A percentile compares a stretch with the other conserved stretches of the same genome.
phyloP scores from a whole-genome alignment of 2,329 filamentous ascomycete genomes.

The Talaromyces sp. region DNA sequence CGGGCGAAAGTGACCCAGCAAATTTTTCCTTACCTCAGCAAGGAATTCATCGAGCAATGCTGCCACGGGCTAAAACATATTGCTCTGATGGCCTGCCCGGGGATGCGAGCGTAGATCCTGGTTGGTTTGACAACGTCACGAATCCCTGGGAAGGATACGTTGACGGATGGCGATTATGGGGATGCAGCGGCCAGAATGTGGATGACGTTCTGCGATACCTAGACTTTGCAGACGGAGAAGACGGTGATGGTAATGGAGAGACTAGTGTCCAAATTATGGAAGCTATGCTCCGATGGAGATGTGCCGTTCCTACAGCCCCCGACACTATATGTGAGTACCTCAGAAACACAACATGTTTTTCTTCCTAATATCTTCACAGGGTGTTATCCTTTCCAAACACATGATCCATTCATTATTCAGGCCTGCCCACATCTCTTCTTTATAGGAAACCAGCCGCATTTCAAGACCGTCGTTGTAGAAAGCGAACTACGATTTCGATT shows the following conservation, averaged over 20 bases:
- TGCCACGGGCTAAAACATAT: slow-evolving; percentile 71
- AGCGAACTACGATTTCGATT: slow-evolving; percentile 38
- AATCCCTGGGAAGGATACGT: slow-evolving; percentile 92
- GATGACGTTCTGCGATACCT: slow-evolving; percentile 94
- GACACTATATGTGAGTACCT: slow-evolving; percentile 80
- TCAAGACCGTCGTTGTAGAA: slow-evolving; percentile 67
- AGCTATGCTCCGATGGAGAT: slow-evolving; percentile 86
- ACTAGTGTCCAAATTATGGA: slow-evolving; percentile 87
- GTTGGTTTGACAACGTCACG: slow-evolving; percentile 84
- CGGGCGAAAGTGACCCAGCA: slow-evolving; percentile 79
- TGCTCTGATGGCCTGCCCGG: slow-evolving; percentile 38
- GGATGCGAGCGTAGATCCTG: slow-evolving; percentile 45
- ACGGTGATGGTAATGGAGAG: slow-evolving; percentile 49
- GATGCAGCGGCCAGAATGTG: slow-evolving; percentile 85
- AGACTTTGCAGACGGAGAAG: slow-evolving; percentile 42
- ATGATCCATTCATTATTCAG: slow-evolving; percentile 84
- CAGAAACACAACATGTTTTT: not conserved
- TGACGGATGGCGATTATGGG: slow-evolving; percentile 83
- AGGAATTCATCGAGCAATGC: slow-evolving; percentile 87
- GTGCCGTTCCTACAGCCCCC: slow-evolving; percentile 86
- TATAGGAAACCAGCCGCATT: slow-evolving; percentile 76
- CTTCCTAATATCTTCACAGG: slow-evolving; percentile 47
- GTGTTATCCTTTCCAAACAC: slow-evolving; percentile 93
- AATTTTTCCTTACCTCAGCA: slow-evolving; percentile 90
- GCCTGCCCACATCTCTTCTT: slow-evolving; percentile 88